Evolutionary conservation across 768 basidiomycete genomes (phyloP), one percentile per base, ranked within the genome.

Genomic region (Hemileccinum impolitum): DNA sequence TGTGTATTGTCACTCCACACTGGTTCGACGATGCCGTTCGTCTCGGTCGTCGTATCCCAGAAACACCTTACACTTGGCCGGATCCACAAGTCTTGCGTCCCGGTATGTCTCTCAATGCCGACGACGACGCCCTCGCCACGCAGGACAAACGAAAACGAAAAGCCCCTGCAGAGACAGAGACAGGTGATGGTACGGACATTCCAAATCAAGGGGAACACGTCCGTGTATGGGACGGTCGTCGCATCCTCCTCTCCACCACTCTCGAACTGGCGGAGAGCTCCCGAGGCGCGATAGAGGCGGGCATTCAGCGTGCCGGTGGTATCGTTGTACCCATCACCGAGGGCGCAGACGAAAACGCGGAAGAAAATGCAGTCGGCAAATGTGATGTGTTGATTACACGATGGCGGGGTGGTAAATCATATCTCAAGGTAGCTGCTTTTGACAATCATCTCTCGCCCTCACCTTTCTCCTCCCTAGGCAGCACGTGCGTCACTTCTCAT

Each of bases 21-120:
- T 96, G 94, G 93, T 94, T 94, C 51, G 89, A 94, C 57, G 90
- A 93, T 55, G 76, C 77, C 3, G 75, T 87, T 19, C 74, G 79
- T 13, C 70, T 90, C 13, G 82, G 80, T 4, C 65, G 76, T 12
- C 68, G 68, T 8, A 65, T 88, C 9, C 72, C 77, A 1, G 79
- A 83, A 18, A 57, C 61, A 0, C 70, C 76, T 17, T 91, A 87
- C 55, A 72, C 82, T 52, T 91, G 86, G 84, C 92, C 91, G 0
- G 76, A 89, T 13, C 89, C 88, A 0, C 66, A 68, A 6, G 58
- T 86, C 19, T 67, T 77, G 47, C 70, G 64, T 30, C 62, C 61
- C 6, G 60, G 62, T 6, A 50, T 54, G 3, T 52, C 44, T 6
- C 48, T 63, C 26, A 38, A 50, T 26, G 39, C 54, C 2, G 52